Base-by-base conservation (phyloP, 2,329 filamentous ascomycete species). In the Chaetomiaceae sp. region DNA sequence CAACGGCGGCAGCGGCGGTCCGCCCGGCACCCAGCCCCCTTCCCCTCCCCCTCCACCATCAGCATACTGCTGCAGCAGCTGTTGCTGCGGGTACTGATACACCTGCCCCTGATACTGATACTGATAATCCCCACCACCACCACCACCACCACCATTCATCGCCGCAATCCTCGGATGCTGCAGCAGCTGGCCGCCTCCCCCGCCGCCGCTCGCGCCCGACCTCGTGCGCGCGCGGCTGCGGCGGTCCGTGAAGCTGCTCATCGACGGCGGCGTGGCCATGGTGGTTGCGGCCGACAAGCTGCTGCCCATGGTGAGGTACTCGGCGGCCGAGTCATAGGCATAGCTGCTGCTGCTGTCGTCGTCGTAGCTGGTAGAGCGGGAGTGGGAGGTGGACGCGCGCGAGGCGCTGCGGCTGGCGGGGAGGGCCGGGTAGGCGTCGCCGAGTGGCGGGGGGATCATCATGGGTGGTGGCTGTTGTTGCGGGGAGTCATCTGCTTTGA, bases 1-100 rank as follows among this genome's bases (percentile, higher is more conserved):
- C 1, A 72, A 70, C 2, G 76, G 77, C 9, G 72, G 70, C 2
- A 64, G 63, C 4, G 69, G 73, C 19, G 66, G 62, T 2, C 62
- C 65, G 3, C 29, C 34, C 20, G 38, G 5, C 22, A 9, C 9
- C 22, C 6, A 5, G 22, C 9, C 22, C 22, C 6, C 29, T n/a
- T 12, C 11, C 14, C 11, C 29, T 12, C 6, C 11, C 6, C 26
- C 26, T 27, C 26, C 26, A 69, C 49, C 15, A 24, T 24, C 27
- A 22, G 12, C 34, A 37, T 37, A 50, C 12, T 49, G 51, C 20
- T 53, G 36, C 40, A 43, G 33, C 42, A 52, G 36, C 42, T 53
- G 29, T n/a, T n/a, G n/a, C n/a, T n/a, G n/a, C n/a, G n/a, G n/a
- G n/a, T n/a, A n/a, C n/a, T n/a, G n/a, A n/a, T n/a, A n/a, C n/a